Evolutionary conservation across 805 yeast species (phyloP), one percentile per base, ranked within the genome.

Genomic region (Metschnikowia corniflorae): DNA sequence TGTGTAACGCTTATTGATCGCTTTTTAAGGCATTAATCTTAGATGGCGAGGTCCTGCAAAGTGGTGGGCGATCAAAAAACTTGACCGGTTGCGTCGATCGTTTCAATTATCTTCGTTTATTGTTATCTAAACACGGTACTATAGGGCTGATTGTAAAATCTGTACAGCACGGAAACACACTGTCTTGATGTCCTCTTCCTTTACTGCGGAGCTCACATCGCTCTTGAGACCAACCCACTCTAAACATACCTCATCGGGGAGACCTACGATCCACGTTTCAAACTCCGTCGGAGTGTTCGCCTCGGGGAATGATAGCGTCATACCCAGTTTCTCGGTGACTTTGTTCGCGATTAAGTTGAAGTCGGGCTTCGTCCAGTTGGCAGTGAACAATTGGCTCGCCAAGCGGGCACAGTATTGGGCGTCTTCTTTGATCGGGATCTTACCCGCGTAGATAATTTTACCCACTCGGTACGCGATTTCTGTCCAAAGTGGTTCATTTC

Each of bases 381-480:
- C 36, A 3, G 47, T 50, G 51, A 79, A 78, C n/a, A 74, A 33
- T 14, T 46, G 41, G 1, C 39, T 30, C 1, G 75, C 69, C 10
- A 77, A 48, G 0, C 43, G 37, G 5, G 31, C 44, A 12, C 80
- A 52, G 31, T 51, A 57, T 8, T 51, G 21, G 6, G 59, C 43
- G 56, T 84, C 86, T 0, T 52, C 39, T 0, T 27, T 40, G 31
- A 57, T 50, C 37, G 73, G 74, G 17, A 77, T 63, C 50, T 80
- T 80, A 17, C 87, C 83, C 2, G 91, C 91, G 50, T 85, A 84
- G 2, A 78, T 65, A 6, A 81, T 63, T 2, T 70, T 68, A 2
- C 77, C 73, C 17, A 85, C 49, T 28, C 82, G 56, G 33, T 63
- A 61, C 4, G 62, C 54, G 2, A 85, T 49, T 13, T 70, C 70